Conservation (phyloP, 2,329 filamentous ascomycete genomes). For the Aspergillus aculeatus region DNA sequence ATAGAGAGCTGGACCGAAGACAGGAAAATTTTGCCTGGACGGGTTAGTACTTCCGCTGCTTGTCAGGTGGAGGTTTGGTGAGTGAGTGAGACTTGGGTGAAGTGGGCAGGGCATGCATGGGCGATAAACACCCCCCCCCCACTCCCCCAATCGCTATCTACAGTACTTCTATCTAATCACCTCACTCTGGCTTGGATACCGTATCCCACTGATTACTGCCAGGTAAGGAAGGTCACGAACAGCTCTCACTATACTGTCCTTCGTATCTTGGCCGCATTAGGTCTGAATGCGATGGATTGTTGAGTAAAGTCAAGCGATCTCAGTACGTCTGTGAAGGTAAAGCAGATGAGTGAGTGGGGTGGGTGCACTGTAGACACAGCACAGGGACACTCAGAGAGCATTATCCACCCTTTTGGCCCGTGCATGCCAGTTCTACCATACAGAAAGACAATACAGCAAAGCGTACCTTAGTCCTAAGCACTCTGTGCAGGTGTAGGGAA, state of each 20-base stretch:
- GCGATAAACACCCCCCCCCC: too few relatives aligned
- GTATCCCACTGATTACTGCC: too few relatives aligned
- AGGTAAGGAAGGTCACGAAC: too few relatives aligned
- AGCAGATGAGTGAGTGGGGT: background rate
- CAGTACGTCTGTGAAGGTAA: background rate
- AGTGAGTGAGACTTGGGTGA: too few relatives aligned
- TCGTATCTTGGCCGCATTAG: too few relatives aligned
- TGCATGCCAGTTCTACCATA: background rate
- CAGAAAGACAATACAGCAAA: background rate
- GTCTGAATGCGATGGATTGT: too few relatives aligned
- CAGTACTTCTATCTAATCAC: background rate
- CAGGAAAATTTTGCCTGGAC: conserved; percentile 22
- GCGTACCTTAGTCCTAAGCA: background rate
- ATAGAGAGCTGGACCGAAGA: background rate
- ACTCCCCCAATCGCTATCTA: background rate
- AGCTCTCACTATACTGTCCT: too few relatives aligned
- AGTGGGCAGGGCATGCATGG: too few relatives aligned
- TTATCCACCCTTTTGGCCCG: background rate
- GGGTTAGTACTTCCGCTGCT: conserved; percentile 20
- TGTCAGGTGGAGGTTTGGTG: background rate
- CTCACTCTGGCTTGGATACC: too few relatives aligned
- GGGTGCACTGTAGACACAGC: background rate
- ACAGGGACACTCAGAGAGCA: background rate
- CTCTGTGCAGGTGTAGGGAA: too few relatives aligned
- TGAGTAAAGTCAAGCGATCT: too few relatives aligned